These are phyloP conservation scores for Ustulina deusta DNA, from an alignment of 2,329 filamentous ascomycete genomes.

Conservation along the genomic window DNA sequence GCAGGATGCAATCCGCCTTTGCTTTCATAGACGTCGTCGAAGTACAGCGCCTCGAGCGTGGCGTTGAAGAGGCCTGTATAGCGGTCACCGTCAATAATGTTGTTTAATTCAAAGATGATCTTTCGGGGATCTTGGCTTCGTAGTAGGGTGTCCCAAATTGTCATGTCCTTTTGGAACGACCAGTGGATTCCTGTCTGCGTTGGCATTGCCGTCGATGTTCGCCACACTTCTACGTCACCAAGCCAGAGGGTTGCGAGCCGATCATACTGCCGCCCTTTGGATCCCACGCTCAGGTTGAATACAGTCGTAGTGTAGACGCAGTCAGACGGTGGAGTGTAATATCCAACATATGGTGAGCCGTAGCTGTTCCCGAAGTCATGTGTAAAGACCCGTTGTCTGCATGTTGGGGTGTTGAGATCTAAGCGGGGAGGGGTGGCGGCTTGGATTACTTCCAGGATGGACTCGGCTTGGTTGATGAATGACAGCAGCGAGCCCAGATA, in stretches of 20 bases:
- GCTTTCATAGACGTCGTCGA: slow-evolving; percentile 51
- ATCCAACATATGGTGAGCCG: slow-evolving; percentile 46
- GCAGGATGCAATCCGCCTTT: slow-evolving; percentile 47
- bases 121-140: slow-evolving; percentile 60
- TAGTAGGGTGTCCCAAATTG: slow-evolving; percentile 65
- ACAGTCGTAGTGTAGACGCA: slow-evolving; percentile 50
- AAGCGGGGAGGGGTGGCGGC: slow-evolving; percentile 45
- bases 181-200: slow-evolving; percentile 66
- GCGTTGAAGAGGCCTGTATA: slow-evolving; percentile 71
- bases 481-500: slow-evolving; percentile 15
- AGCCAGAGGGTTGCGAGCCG: slow-evolving; percentile 70
- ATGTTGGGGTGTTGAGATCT: slow-evolving; percentile 40
- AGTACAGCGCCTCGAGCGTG: slow-evolving; percentile 68
- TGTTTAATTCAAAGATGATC: slow-evolving; percentile 72
- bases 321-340: slow-evolving; percentile 43
- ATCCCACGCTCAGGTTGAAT: slow-evolving; percentile 72
- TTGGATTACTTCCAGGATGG: slow-evolving; percentile 46
- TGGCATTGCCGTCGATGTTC: slow-evolving; percentile 74
- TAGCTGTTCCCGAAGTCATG: slow-evolving; percentile 49
- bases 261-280: slow-evolving; percentile 71
- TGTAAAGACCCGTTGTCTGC: slow-evolving; percentile 43
- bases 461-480: slow-evolving; percentile 12
- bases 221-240: slow-evolving; percentile 72
- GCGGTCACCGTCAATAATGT: slow-evolving; percentile 63
- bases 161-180: slow-evolving; percentile 72